A percentile compares a stretch with the other conserved stretches of the same genome.
These are phyloP conservation scores for Blastocrithidia nonstop DNA, from an alignment of 208 protist species.

Conservation along the genomic window DNA sequence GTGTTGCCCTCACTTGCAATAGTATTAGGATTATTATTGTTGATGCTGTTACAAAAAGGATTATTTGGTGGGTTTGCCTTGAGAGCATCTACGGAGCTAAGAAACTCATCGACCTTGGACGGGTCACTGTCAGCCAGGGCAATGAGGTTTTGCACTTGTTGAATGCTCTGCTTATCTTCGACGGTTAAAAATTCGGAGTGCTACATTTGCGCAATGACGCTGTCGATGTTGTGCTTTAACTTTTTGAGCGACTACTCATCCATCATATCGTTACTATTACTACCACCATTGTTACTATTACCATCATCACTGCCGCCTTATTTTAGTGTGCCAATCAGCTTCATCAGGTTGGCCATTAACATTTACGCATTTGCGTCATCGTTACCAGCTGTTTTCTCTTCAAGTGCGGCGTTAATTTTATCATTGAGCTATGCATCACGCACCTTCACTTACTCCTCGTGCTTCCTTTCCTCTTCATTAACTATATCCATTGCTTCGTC, in stretches of 20 bases:
- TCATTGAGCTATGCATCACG: slow-evolving; percentile 30
- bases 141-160: slow-evolving; percentile 5
- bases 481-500: slow-evolving; percentile 70
- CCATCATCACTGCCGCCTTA: slow-evolving; percentile 16
- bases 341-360: slow-evolving; percentile 5
- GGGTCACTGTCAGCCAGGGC: background rate
- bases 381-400: slow-evolving; percentile 6
- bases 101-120: background rate
- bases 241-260: slow-evolving; percentile 20
- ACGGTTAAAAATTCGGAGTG: slow-evolving; percentile 8
- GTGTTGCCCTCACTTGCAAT: background rate
- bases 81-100: background rate
- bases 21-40: background rate
- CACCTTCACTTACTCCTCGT: slow-evolving; percentile 34
- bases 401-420: slow-evolving; percentile 24
- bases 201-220: slow-evolving; percentile 20
- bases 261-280: slow-evolving; percentile 19
- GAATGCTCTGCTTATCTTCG: slow-evolving; percentile 6
- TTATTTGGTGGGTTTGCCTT: background rate
- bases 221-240: slow-evolving; percentile 13
- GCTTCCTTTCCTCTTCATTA: slow-evolving; percentile 46
- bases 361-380: slow-evolving; percentile 6
- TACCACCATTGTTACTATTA: slow-evolving; percentile 32
- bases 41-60: background rate
- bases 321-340: slow-evolving; percentile 19